A percentile compares a stretch with the other conserved stretches of the same genome.
Evolutionary conservation across 2,329 filamentous ascomycete species (phyloP).

Genomic region (Alternaria rosae): DNA sequence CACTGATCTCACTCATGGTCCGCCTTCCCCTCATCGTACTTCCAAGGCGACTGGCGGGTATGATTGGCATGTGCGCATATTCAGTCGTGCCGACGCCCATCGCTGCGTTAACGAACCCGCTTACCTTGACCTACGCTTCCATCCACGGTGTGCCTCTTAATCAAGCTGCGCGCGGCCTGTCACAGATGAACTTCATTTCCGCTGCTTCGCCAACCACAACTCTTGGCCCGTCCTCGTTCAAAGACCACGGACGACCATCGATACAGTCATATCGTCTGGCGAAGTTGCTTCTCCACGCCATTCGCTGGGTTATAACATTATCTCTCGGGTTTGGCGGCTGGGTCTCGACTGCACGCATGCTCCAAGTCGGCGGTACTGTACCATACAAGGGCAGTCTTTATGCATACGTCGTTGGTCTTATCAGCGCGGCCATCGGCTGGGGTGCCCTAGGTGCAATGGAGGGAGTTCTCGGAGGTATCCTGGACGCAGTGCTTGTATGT

Average conservation of each 20-base stretch:
- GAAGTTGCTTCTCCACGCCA: constrained; percentile 89
- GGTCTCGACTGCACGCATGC: constrained; percentile 86
- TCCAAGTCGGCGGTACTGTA: constrained; percentile 65
- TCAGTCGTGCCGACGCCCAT: constrained; percentile 86
- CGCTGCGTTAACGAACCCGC: constrained; percentile 84
- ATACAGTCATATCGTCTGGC: constrained; percentile 89
- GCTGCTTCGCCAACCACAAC: constrained; percentile 77
- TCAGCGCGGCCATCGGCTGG: constrained; percentile 95
- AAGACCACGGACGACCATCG: constrained; percentile 54
- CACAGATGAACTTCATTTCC: constrained; percentile 81
- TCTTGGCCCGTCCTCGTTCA: constrained; percentile 53
- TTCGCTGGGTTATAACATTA: constrained; percentile 88
- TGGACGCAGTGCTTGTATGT: constrained; percentile 89
- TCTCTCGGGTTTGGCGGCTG: constrained; percentile 94
- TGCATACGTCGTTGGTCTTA: constrained; percentile 90
- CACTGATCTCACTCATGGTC: constrained; percentile 79
- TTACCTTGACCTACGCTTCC: constrained; percentile 90
- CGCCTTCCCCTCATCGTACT: constrained; percentile 85
- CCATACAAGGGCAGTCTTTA: constrained; percentile 79
- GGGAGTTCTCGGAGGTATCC: constrained; percentile 82
- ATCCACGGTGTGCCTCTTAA: constrained; percentile 89
- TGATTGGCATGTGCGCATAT: constrained; percentile 75
- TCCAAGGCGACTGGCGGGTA: constrained; percentile 74
- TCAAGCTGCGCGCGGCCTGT: constrained; percentile 78
- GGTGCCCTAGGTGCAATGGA: constrained; percentile 91